These are phyloP conservation scores for Wickerhamomyces canadensis DNA, from an alignment of 805 yeast genomes.

Conservation along the genomic window DNA sequence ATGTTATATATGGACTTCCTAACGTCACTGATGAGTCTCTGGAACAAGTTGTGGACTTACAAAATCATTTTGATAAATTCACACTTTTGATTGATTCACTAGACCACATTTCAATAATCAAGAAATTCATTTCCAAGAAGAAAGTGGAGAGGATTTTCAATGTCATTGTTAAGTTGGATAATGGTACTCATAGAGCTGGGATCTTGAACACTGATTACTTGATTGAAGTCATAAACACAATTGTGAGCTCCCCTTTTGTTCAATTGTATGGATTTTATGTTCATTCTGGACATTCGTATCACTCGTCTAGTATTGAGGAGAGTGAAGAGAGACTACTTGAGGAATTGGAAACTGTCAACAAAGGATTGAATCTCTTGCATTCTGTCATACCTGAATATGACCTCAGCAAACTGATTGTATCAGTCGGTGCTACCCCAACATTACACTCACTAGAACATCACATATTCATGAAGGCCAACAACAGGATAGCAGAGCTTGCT, in stretches of 20 bases:
- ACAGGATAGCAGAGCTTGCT: slow-evolving; percentile 7
- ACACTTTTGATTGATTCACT: slow-evolving; percentile 57
- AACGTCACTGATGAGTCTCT: slow-evolving; percentile 44
- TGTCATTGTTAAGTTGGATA: slow-evolving; percentile 60
- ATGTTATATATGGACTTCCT: slow-evolving; percentile 56
- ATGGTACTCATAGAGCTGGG: slow-evolving; percentile 75
- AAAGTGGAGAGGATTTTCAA: slow-evolving; percentile 44
- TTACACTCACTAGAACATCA: slow-evolving; percentile 49
- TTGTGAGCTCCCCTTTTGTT: slow-evolving; percentile 28
- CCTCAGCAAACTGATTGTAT: slow-evolving; percentile 40
- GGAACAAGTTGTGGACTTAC: slow-evolving; percentile 40
- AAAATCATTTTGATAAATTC: slow-evolving; percentile 36
- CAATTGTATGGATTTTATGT: slow-evolving; percentile 65
- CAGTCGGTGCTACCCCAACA: slow-evolving; percentile 84
- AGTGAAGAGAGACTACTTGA: slow-evolving; percentile 45
- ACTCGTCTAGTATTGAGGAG: slow-evolving; percentile 35
- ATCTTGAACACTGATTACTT: slow-evolving; percentile 29
- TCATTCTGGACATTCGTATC: slow-evolving; percentile 76
- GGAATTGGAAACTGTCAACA: slow-evolving; percentile 52
- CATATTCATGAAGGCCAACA: slow-evolving; percentile 11
- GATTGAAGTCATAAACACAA: slow-evolving; percentile 28
- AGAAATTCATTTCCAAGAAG: slow-evolving; percentile 27
- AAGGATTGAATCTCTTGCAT: slow-evolving; percentile 38
- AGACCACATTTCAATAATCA: slow-evolving; percentile 48
- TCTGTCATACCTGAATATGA: slow-evolving; percentile 31